phyloP scores from a whole-genome alignment of 2,329 filamentous ascomycete species.

The Cordyceps farinosa region DNA sequence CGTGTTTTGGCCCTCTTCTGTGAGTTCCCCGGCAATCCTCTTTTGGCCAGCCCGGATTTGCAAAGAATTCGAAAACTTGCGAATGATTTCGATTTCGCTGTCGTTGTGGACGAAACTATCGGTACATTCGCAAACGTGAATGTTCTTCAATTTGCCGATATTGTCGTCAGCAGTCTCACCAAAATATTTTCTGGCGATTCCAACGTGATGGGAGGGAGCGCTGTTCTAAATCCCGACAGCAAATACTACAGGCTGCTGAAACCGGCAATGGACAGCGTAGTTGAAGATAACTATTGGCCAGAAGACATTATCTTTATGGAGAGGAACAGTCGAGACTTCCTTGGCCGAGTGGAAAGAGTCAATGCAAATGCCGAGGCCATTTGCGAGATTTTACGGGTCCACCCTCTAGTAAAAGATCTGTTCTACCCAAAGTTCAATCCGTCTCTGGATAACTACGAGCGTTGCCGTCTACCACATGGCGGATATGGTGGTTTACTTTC shows the following conservation, averaged over 20 bases:
- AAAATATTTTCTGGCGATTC: constrained; percentile 97
- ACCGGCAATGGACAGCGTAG: constrained; percentile 58
- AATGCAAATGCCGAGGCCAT: constrained; percentile 84
- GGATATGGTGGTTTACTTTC: constrained; percentile 91
- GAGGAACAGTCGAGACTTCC: constrained; percentile 91
- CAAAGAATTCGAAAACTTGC: constrained; percentile 75
- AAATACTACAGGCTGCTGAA: constrained; percentile 70
- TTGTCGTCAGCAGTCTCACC: constrained; percentile 91
- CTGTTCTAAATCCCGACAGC: constrained; percentile 62
- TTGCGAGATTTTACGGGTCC: constrained; percentile 64
- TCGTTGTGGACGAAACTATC: constrained; percentile 94
- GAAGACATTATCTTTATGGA: constrained; percentile 95
- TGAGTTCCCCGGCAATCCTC: constrained; percentile 91
- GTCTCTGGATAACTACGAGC: constrained; percentile 71
- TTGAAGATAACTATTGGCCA: constrained; percentile 89
- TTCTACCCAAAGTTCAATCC: constrained; percentile 82
- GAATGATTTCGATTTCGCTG: constrained; percentile 78
- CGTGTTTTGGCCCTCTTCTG: constrained; percentile 81
- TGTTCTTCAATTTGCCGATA: constrained; percentile 81
- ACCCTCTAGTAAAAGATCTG: constrained; percentile 65
- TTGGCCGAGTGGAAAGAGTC: constrained; percentile 74
- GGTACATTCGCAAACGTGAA: constrained; percentile 96
- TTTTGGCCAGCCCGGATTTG: constrained; percentile 81
- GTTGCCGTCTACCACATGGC: constrained; percentile 66
- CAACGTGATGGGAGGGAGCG: constrained; percentile 93